These are phyloP conservation scores for Allium sativum DNA, from an alignment of 106 monocot species.

Conservation along the genomic window DNA sequence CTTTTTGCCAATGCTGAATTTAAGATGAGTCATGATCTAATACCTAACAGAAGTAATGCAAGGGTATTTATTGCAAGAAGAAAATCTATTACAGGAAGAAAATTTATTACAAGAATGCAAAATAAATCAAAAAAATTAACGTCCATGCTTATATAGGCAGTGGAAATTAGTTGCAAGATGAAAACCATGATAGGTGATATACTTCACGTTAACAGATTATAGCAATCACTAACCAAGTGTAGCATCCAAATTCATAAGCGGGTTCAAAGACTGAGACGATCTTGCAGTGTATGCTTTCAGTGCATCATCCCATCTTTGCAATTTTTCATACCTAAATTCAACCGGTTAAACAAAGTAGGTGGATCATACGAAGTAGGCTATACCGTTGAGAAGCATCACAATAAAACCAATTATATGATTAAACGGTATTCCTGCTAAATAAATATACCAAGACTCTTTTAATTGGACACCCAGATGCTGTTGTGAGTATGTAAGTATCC, in stretches of 20 bases:
- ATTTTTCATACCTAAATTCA: conserved; percentile 84
- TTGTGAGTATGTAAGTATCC: conserved; percentile 93
- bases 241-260: conserved; percentile 71
- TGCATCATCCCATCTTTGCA: conserved; percentile 99
- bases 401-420: not conserved
- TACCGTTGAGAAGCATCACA: not conserved
- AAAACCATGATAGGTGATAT: too few species aligned
- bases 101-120: too few species aligned
- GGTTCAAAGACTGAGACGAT: conserved; percentile 58
- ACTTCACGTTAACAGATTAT: not conserved
- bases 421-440: not conserved
- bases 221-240: conserved; percentile 58
- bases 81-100: too few species aligned
- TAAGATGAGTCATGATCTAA: too few species aligned
- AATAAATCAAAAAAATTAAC: too few species aligned
- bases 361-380: not conserved
- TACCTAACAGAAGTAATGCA: too few species aligned
- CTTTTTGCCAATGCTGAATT: too few species aligned
- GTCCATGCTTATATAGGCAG: too few species aligned
- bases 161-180: too few species aligned
- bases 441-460: conserved; percentile 88
- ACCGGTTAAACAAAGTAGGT: not conserved
- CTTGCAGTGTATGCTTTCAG: conserved; percentile 81
- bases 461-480: conserved; percentile 90
- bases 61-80: too few species aligned